Base-by-base conservation (phyloP, 345 rosid species). In the Populus nigra region DNA sequence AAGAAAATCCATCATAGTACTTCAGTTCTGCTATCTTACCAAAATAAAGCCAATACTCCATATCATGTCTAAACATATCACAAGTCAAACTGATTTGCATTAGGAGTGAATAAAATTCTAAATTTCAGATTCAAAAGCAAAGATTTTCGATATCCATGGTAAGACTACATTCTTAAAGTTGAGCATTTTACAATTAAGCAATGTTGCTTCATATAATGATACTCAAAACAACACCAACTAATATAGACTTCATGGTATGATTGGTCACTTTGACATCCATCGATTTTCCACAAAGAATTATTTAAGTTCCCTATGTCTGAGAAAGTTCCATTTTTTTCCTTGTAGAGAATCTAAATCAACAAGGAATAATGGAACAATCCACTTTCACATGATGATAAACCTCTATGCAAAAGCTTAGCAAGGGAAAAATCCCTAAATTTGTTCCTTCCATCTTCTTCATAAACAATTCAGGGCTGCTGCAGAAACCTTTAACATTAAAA, bases 381-480 rank as follows among this genome's bases (percentile, higher is more conserved):
- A 1, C 15, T 29, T 69, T 76, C 79, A 76, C 41, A 29, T 41
- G n/a, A 59, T 29, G 29, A 29, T 23, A 71, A 62, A 23, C 20
- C 50, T 22, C 62, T 5, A 43, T 35, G 6, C n/a, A 20, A n/a
- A 43, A 65, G 11, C 33, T 66, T 31, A 31, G 38, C 9, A 57
- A 38, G 35, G 61, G 55, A 69, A 76, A 41, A 8, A 73, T 22
- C 57, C 61, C 69, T 10, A 83, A 73, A 55, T 22, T 61, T 69
- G 2, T 22, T 65, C 16, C n/a, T 13, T 35, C 41, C 13, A n/a
- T 49, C 74, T 69, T 77, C 68, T 68, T 18, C 41, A 69, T 49
- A 47, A 62, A 35, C 72, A 65, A 49, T 65, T 33, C 18, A 20
- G 15, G 43, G 65, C 23, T 39, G 13, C 41, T 3, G 27, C 22